A percentile compares a stretch with the other conserved stretches of the same genome.
phyloP scores from a whole-genome alignment of 306 rosid genomes.

The Fragaria ananassa region DNA sequence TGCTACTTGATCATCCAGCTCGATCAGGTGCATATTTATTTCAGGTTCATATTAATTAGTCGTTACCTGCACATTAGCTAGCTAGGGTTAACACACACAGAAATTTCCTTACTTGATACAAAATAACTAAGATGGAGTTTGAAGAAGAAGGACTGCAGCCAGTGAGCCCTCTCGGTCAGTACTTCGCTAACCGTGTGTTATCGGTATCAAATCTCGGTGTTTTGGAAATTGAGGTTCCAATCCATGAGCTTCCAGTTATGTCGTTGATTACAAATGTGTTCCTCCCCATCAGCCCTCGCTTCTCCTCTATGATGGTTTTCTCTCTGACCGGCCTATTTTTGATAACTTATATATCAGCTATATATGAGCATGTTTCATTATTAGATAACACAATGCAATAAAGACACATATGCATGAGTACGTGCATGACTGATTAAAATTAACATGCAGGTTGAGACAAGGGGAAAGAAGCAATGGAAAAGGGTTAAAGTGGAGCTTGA shows the following conservation, averaged over 20 bases:
- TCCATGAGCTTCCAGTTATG: slow-evolving; percentile 22
- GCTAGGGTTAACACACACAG: background rate
- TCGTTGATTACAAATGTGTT: slow-evolving; percentile 31
- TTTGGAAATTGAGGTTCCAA: slow-evolving; percentile 46
- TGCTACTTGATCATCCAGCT: background rate
- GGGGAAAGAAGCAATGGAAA: slow-evolving; percentile 50
- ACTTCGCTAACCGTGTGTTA: slow-evolving; percentile 39
- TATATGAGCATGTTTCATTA: too few relatives aligned
- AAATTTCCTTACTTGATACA: background rate
- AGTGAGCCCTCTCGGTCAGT: slow-evolving; percentile 59
- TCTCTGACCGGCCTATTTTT: background rate
- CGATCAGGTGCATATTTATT: background rate
- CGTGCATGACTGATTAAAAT: background rate
- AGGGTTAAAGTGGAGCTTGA: slow-evolving; percentile 38
- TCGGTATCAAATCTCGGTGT: slow-evolving; percentile 41
- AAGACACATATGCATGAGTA: background rate
- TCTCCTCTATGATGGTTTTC: slow-evolving; percentile 53
- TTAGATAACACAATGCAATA: too few relatives aligned
- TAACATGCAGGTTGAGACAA: slow-evolving; percentile 29
- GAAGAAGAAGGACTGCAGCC: slow-evolving; percentile 25
- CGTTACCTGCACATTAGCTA: background rate
- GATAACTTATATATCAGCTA: too few relatives aligned
- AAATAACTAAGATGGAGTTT: background rate
- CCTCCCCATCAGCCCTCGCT: slow-evolving; percentile 52
- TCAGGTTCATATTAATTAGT: too few relatives aligned